Conservation (phyloP, 345 rosid genomes). For the Eucalyptus tenuipes region DNA sequence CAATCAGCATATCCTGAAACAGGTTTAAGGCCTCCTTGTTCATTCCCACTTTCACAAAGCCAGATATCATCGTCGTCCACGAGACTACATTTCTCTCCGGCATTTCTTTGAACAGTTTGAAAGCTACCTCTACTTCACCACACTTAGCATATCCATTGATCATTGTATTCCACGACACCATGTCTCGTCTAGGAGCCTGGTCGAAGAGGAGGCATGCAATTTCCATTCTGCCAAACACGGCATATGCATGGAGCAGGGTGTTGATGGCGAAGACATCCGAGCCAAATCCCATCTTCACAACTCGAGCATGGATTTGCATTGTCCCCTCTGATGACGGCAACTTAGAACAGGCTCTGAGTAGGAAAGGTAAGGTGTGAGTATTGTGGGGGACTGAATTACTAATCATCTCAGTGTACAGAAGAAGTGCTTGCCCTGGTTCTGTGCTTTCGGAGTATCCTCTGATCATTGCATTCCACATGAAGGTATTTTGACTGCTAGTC, state of each 20-base stretch:
- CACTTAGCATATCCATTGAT: constrained; percentile 39
- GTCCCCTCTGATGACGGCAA: constrained; percentile 29
- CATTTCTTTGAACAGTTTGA: constrained; percentile 26
- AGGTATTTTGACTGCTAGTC: constrained; percentile 23
- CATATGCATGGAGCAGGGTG: constrained; percentile 49
- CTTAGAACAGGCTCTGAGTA: constrained; percentile 59
- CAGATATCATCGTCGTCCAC: constrained; percentile 63
- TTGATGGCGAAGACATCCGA: constrained; percentile 31
- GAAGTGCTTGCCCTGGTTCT: constrained; percentile 33
- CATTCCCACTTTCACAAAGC: constrained; percentile 45
- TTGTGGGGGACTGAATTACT: constrained; percentile 27
- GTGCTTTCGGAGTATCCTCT: constrained; percentile 31
- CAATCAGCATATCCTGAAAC: constrained; percentile 55
- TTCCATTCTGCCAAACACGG: constrained; percentile 14
- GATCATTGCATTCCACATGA: constrained; percentile 63
- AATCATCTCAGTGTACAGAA: constrained; percentile 45
- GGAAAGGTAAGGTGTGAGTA: constrained; percentile 52
- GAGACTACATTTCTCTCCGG: constrained; percentile 33
- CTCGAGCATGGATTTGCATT: constrained; percentile 40
- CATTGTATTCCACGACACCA: constrained; percentile 69
- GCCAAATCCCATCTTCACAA: constrained; percentile 40
- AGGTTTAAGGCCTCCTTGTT: constrained; percentile 49
- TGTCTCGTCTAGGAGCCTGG: constrained; percentile 19
- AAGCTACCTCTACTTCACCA: constrained; percentile 27
- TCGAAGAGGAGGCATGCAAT: constrained; percentile 35